Conservation (phyloP, 1,284 basidiomycete genomes). For the Inonotus hispidus region DNA sequence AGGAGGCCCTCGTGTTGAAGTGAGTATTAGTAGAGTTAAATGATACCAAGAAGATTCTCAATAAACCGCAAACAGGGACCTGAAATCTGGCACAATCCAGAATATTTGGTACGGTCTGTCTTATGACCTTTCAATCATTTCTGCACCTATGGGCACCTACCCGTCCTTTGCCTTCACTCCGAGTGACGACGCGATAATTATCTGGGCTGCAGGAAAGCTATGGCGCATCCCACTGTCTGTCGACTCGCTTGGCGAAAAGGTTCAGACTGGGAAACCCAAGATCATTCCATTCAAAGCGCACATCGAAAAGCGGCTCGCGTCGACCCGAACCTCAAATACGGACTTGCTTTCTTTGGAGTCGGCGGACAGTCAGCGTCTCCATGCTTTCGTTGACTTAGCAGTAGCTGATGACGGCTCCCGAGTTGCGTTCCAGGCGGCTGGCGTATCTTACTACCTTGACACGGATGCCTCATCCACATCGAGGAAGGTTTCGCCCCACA, state of each 20-base stretch:
- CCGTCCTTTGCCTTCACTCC: slow-evolving; percentile 67
- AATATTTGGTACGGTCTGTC: slow-evolving; percentile 65
- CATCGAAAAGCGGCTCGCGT: slow-evolving; percentile 56
- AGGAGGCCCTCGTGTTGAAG: slow-evolving; percentile 66
- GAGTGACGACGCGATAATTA: slow-evolving; percentile 53
- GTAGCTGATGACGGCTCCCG: slow-evolving; percentile 46
- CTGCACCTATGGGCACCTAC: slow-evolving; percentile 71
- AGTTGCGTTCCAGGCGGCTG: slow-evolving; percentile 52
- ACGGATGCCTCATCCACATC: slow-evolving; percentile 28
- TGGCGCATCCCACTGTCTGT: slow-evolving; percentile 49
- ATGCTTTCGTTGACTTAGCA: slow-evolving; percentile 54
- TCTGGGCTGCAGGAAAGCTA: slow-evolving; percentile 70
- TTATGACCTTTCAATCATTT: slow-evolving; percentile 56
- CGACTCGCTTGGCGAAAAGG: slow-evolving; percentile 46
- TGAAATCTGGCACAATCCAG: slow-evolving; percentile 56
- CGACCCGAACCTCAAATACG: slow-evolving; percentile 44
- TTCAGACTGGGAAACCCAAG: slow-evolving; percentile 36
- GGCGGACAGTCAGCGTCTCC: slow-evolving; percentile 46
- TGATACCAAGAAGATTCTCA: background rate
- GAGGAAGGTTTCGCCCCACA: slow-evolving; percentile 22
- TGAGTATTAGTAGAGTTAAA: slow-evolving; percentile 27
- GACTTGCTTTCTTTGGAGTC: slow-evolving; percentile 50
- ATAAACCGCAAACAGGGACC: slow-evolving; percentile 41
- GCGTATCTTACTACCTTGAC: slow-evolving; percentile 46
- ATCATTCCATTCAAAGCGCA: slow-evolving; percentile 55